Conservation (phyloP, 2,329 filamentous ascomycete species). For the Akanthomyces muscarius region DNA sequence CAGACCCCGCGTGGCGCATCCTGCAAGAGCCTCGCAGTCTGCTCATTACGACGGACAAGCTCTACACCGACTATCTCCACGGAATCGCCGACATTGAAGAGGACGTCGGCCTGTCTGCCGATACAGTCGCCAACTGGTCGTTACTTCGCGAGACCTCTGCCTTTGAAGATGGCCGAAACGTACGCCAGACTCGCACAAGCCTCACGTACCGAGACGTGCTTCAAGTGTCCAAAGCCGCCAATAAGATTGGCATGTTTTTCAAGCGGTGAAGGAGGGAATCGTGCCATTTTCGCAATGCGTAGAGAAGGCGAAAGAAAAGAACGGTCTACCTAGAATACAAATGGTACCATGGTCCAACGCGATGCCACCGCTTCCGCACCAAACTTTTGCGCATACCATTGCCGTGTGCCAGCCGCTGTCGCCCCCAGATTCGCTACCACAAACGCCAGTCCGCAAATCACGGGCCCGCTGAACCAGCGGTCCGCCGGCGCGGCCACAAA, state of each 20-base stretch:
- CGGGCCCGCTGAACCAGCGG: slow-evolving; percentile 63
- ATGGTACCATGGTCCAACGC: slow-evolving; percentile 75
- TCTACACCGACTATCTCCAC: slow-evolving; percentile 70
- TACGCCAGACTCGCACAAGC: slow-evolving; percentile 61
- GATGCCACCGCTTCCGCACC: slow-evolving; percentile 57
- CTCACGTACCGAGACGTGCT: slow-evolving; percentile 84
- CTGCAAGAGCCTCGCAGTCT: slow-evolving; percentile 82
- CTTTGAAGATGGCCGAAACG: slow-evolving; percentile 50
- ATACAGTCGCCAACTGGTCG: slow-evolving; percentile 69
- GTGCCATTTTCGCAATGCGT: not conserved
- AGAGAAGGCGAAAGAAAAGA: too few relatives aligned
- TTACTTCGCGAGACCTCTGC: slow-evolving; percentile 50
- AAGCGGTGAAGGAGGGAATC: slow-evolving; percentile 31
- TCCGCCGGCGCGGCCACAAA: slow-evolving; percentile 68
- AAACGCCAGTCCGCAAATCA: slow-evolving; percentile 67
- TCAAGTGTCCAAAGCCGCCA: slow-evolving; percentile 70
- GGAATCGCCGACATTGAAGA: slow-evolving; percentile 64
- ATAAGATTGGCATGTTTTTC: slow-evolving; percentile 55
- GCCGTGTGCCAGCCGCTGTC: slow-evolving; percentile 72
- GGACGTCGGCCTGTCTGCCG: slow-evolving; percentile 60
- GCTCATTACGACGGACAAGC: slow-evolving; percentile 63
- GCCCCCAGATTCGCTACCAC: slow-evolving; percentile 75
- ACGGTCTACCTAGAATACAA: slow-evolving; percentile 47
- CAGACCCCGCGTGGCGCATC: slow-evolving; percentile 52
- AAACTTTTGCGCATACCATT: slow-evolving; percentile 77